Evolutionary conservation across 108 stramenopile species (phyloP), one percentile per base, ranked within the genome.

Genomic region (Skeletonema potamos): DNA sequence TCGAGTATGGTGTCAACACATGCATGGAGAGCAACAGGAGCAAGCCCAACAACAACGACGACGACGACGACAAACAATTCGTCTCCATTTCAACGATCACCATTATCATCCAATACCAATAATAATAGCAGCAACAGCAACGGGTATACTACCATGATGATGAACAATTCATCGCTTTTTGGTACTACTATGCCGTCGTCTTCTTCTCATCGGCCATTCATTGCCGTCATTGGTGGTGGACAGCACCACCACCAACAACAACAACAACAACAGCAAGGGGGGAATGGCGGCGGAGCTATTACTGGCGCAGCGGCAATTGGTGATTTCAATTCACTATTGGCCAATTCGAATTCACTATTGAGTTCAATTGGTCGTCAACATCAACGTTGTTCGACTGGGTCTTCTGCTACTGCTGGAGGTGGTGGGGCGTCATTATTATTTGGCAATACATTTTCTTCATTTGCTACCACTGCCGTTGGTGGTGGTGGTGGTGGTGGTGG

Each of bases 291-390:
- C 26, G 34, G 24, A 24, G 64, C n/a, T n/a, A n/a, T n/a, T n/a
- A n/a, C n/a, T n/a, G n/a, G 7, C 18, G 27, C n/a, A 6, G 27
- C 62, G 11, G 20, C 64, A 1, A 22, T 27, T 0, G 51, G 43
- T 11, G 76, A 77, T 54, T 77, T 77, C 34, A 72, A 60, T 32
- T 72, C 76, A 36, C 71, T 77, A 12, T 54, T 77, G 46, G 64
- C 64, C 36, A 58, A 48, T 18, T 77, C 76, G 12, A 27, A 70
- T 20, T 64, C 75, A 1, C 37, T 76, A 10, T 26, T 76, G 24
- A 56, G 54, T 26, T 64, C 62, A 6, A 48, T 71, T 62, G 30
- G 34, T 7, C 72, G 54, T n/a, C 6, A 9, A 12, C 68, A 22
- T 18, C 12, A 24, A 17, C 12, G 17, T 13, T 27, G 26, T 27